phyloP scores from a whole-genome alignment of 768 basidiomycete species.

The Serendipita sp. region DNA sequence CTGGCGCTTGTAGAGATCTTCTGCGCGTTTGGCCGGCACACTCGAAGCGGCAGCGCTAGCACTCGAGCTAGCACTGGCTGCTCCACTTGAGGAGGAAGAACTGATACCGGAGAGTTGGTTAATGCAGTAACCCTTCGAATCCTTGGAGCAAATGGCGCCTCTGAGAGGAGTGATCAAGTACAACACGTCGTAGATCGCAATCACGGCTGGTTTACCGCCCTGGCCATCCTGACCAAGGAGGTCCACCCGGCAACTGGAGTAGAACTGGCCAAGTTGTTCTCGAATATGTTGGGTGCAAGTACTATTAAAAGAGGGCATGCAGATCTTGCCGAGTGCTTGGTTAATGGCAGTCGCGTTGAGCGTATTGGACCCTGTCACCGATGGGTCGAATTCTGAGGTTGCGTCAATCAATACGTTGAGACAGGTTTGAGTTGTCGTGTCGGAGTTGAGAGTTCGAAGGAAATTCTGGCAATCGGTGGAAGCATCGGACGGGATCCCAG shows the following conservation, averaged over 20 bases:
- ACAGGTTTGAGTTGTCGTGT: slow-evolving; percentile 45
- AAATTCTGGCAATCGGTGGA: slow-evolving; percentile 39
- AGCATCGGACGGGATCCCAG: slow-evolving; percentile 48
- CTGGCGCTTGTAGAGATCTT: slow-evolving; percentile 8
- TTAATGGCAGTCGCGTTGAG: slow-evolving; percentile 30
- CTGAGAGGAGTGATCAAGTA: slow-evolving; percentile 55
- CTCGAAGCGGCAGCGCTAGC: slow-evolving; percentile 21
- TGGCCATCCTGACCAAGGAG: slow-evolving; percentile 30
- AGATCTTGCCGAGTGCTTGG: slow-evolving; percentile 39
- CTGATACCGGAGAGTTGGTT: slow-evolving; percentile 22
- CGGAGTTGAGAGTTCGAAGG: slow-evolving; percentile 45
- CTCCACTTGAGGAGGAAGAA: slow-evolving; percentile 6
- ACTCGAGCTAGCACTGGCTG: slow-evolving; percentile 15
- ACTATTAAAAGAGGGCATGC: slow-evolving; percentile 29
- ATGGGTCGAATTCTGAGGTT: slow-evolving; percentile 28
- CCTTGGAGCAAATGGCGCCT: slow-evolving; percentile 59
- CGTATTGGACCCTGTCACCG: slow-evolving; percentile 28
- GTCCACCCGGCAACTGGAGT: slow-evolving; percentile 53
- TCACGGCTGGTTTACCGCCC: slow-evolving; percentile 31
- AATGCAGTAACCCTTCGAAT: slow-evolving; percentile 59
- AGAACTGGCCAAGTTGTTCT: slow-evolving; percentile 49
- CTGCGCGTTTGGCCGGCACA: slow-evolving; percentile 26
- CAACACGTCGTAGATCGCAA: slow-evolving; percentile 60
- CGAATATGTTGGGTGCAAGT: slow-evolving; percentile 47
- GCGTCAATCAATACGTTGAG: slow-evolving; percentile 38